Base-by-base conservation (phyloP, 2,329 filamentous ascomycete genomes). In the Cercospora nicotianae region DNA sequence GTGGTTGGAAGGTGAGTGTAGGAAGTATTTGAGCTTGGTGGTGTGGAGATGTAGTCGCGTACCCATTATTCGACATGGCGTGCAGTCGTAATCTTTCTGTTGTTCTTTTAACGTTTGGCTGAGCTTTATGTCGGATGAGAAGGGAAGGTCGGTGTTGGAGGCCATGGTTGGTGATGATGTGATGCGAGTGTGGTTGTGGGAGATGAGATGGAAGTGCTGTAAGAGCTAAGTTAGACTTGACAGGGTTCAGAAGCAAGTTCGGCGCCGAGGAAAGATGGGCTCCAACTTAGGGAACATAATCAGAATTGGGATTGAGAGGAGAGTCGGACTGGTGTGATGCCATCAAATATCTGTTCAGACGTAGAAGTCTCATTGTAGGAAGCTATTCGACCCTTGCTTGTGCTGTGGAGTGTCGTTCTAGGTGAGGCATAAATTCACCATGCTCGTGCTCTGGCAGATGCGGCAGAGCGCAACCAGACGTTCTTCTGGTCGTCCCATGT, bases 51-150 rank as follows among this genome's bases (percentile, higher is more conserved):
- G 18, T 26, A 16, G 64, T 30, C 30, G 58, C 48, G 33, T 72
- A 77, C 77, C 77, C 76, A 78, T 78, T 3, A 78, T 55, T 63
- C 74, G 67, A 67, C 76, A 79, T 9, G 75, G 72, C 3, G 74
- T 65, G 67, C 77, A 78, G 71, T 78, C 77, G 69, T 74, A 76
- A 59, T 77, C 67, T 64, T 69, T 69, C 18, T 65, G 64, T 60
- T 76, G 74, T 20, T 69, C 65, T 55, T 66, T 65, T 16, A 77
- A 67, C 18, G 69, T 72, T 26, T 73, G 67, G 63, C 70, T 68
- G 61, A 76, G 60, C 10, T 68, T 62, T 5, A 68, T 61, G 3
- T 72, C 68, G 45, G 67, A 65, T 60, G 70, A 68, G 53, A 66
- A 59, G 57, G 71, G 62, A 31, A 75, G 69, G 33, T 70, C 61